Conservation (phyloP, 371 early-diverging fungal species). For the Homolaphlyctis polyrhiza region DNA sequence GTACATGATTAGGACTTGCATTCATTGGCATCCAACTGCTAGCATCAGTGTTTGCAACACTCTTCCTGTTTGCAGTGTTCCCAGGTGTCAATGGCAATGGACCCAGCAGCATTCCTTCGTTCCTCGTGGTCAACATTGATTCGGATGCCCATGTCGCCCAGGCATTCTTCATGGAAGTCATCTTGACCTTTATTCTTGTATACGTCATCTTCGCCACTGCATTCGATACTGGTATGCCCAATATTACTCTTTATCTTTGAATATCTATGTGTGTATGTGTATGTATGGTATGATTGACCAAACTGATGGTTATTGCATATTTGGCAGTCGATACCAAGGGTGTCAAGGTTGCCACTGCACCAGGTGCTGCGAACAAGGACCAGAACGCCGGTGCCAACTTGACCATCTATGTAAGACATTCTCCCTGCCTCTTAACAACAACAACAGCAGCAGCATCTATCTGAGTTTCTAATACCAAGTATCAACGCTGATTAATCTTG, state of each 20-base stretch:
- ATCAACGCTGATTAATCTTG: neutral
- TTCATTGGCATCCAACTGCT: slow-evolving; percentile 58
- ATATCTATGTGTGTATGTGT: no score
- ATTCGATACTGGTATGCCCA: slow-evolving; percentile 64
- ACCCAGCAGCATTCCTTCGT: slow-evolving; percentile 29
- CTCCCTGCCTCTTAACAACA: neutral
- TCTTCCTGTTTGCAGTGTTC: slow-evolving; percentile 49
- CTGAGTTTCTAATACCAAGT: neutral
- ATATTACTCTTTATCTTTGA: slow-evolving; percentile 1
- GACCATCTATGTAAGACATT: slow-evolving; percentile 47
- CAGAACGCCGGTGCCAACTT: slow-evolving; percentile 34
- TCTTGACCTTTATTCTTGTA: slow-evolving; percentile 63
- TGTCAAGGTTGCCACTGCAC: slow-evolving; percentile 35
- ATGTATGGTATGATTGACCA: no score
- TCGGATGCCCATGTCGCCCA: slow-evolving; percentile 25
- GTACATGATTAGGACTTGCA: slow-evolving; percentile 52
- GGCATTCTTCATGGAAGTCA: slow-evolving; percentile 57
- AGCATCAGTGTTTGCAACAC: slow-evolving; percentile 54
- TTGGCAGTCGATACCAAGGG: slow-evolving; percentile 49
- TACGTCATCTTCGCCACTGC: slow-evolving; percentile 72
- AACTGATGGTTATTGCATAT: neutral
- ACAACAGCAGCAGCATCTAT: neutral
- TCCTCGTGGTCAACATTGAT: slow-evolving; percentile 35
- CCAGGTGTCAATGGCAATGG: slow-evolving; percentile 37
- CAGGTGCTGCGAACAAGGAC: slow-evolving; percentile 14